phyloP scores from a whole-genome alignment of 2,329 filamentous ascomycete species.

The Clathrospora elynae region DNA sequence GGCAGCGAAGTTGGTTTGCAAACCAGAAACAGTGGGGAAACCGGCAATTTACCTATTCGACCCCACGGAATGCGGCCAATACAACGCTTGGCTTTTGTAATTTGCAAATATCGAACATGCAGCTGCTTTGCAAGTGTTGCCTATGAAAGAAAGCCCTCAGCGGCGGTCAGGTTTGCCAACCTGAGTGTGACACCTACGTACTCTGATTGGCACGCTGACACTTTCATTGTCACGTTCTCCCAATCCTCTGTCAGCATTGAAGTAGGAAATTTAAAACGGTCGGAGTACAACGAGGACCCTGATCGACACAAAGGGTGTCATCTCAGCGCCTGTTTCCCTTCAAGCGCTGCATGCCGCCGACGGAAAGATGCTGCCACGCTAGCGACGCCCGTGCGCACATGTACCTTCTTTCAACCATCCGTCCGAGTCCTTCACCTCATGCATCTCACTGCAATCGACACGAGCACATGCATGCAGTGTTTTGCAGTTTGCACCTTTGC shows the following conservation, averaged over 20 bases:
- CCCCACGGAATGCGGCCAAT: conserved; percentile 24
- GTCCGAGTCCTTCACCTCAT: conserved; percentile 5
- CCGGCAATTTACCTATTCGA: conserved; percentile 12
- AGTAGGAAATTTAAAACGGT: too few relatives aligned
- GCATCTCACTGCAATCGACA: conserved; percentile 13
- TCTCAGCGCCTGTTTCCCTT: conserved; percentile 10
- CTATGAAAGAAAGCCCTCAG: not conserved
- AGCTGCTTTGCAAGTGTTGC: conserved; percentile 1
- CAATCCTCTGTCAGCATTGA: conserved; percentile 12
- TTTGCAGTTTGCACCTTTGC: conserved; percentile 1
- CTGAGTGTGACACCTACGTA: conserved; percentile 1
- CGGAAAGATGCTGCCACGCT: conserved; percentile 6
- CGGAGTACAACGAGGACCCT: conserved; percentile 13
- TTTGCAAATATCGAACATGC: conserved; percentile 16
- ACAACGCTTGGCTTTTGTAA: conserved; percentile 20
- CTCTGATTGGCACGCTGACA: not conserved
- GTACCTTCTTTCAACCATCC: conserved; percentile 6
- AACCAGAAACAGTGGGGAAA: conserved; percentile 17
- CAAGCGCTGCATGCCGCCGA: conserved; percentile 21
- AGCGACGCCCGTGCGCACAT: conserved; percentile 3
- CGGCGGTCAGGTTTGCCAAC: not conserved
- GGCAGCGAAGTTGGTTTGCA: conserved; percentile 12
- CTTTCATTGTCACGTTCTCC: not conserved
- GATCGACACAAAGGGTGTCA: conserved; percentile 6
- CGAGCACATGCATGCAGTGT: conserved; percentile 19